Percentiles rank a stretch among this genome's conserved stretches.
Conservation (phyloP, 352 stramenopile genomes). For the Globisporangium splendens region DNA sequence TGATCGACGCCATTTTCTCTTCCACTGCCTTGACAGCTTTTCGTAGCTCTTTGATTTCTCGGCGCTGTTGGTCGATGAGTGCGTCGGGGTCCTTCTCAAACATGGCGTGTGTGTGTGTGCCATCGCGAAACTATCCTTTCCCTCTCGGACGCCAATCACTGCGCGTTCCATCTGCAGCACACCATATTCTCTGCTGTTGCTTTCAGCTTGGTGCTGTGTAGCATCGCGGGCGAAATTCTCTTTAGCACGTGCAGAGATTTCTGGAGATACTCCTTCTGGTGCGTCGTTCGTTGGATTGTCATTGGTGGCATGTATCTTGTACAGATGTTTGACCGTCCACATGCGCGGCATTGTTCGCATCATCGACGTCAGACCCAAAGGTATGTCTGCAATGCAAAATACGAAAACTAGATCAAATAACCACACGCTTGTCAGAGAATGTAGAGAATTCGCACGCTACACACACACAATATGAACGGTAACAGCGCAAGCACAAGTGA, state of each 20-base stretch:
- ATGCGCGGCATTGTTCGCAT: too few relatives aligned
- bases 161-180: constrained; percentile 78
- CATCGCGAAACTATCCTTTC: constrained; percentile 1
- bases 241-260: constrained; percentile 89
- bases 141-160: constrained; percentile 24
- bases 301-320: constrained; percentile 64
- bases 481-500: too few relatives aligned
- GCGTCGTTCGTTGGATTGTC: constrained; percentile 45
- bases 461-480: too few relatives aligned
- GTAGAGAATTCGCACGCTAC: too few relatives aligned
- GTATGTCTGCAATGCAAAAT: too few relatives aligned
- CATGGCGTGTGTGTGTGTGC: constrained; percentile 16
- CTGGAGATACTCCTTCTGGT: constrained; percentile 91
- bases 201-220: constrained; percentile 51
- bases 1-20: constrained; percentile 36
- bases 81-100: constrained; percentile 41
- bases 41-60: constrained; percentile 78
- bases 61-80: constrained; percentile 49
- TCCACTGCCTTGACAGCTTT: constrained; percentile 71
- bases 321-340: constrained; percentile 49
- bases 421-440: too few relatives aligned
- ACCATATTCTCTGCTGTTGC: constrained; percentile 82
- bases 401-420: too few relatives aligned
- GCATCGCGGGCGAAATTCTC: constrained; percentile 81
- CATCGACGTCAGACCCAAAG: too few relatives aligned